These are phyloP conservation scores for Lobulomyces angularis DNA, from an alignment of 192 early-diverging fungal species.

Conservation along the genomic window DNA sequence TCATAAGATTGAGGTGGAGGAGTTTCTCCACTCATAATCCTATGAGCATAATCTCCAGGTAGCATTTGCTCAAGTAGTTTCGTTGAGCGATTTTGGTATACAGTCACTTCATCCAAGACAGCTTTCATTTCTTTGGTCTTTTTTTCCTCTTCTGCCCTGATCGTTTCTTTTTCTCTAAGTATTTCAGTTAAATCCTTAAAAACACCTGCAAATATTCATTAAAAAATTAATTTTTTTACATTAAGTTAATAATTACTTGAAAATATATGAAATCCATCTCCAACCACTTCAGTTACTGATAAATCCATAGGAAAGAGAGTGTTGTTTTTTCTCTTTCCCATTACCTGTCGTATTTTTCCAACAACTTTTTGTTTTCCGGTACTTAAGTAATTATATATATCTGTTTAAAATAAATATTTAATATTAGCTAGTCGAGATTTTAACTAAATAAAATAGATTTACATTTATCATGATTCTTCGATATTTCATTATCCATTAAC, in stretches of 20 bases:
- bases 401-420: too few species aligned
- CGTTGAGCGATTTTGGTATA: slow-evolving; percentile 10
- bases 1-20: slow-evolving; percentile 18
- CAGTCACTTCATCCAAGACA: slow-evolving; percentile 3
- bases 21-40: slow-evolving; percentile 15
- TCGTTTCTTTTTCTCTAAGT: slow-evolving; percentile 15
- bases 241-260: slow-evolving; percentile 28
- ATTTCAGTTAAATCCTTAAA: too few species aligned
- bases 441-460: too few species aligned
- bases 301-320: slow-evolving; percentile 21
- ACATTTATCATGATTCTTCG: slow-evolving; percentile 10
- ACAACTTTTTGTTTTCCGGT: slow-evolving; percentile 12
- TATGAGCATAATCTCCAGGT: slow-evolving; percentile 11
- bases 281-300: slow-evolving; percentile 19
- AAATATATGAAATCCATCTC: slow-evolving; percentile 22
- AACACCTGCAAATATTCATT: too few species aligned
- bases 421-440: too few species aligned
- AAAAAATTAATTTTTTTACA: slow-evolving; percentile 20
- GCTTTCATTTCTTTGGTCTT: slow-evolving; percentile 21
- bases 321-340: slow-evolving; percentile 16
- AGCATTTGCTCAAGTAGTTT: slow-evolving; percentile 23
- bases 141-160: slow-evolving; percentile 11
- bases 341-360: slow-evolving; percentile 9
- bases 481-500: slow-evolving; percentile 13
- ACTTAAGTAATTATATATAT: slow-evolving; percentile 16